Evolutionary conservation across 169 alveolate genomes (phyloP), one percentile per base, ranked within the genome.

Genomic region (Cryptosporidium viatorum): DNA sequence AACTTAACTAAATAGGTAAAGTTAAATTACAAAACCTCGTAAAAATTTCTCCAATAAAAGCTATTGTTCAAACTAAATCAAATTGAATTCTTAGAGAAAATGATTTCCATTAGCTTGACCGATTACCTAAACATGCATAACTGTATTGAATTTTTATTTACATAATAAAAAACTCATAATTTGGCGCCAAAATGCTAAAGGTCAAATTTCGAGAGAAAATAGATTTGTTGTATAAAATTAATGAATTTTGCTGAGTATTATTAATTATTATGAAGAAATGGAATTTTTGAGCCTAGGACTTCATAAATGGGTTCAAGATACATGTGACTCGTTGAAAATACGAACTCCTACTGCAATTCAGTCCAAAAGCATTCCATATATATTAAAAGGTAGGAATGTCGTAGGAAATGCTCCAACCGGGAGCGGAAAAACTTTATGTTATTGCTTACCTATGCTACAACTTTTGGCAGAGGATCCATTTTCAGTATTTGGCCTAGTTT

Each of bases 341-440:
- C 41, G 85, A 65, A 73, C 93, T 10, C 99, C 99, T 12, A 97
- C 99, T 1, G 92, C 92, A 71, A 97, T 98, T 43, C 98, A 98
- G 92, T 85, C 91, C 70, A 92, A 93, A 70, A 93, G 97, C 43
- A 94, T 98, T 23, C 99, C 99, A 29, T 87, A 94, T 51, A 96
- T 96, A 16, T 86, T 98, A 48, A 92, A 92, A 37, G 98, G 98
- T 1, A 84, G 96, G 60, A 95, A 96, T 93, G 96, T 98, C 12
- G 94, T 96, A 21, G 98, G 97, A 5, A 94, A 97, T 50, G 98
- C 99, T n/a, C 96, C 96, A 85, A 98, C 99, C 1, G 99, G 99
- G 3, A 96, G 98, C 35, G 99, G 99, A 18, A 98, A 98, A 92
- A 98, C 99, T 9, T 98, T 98, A 21, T 97, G 99, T 52, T 98